A percentile compares a stretch with the other conserved stretches of the same genome.
Evolutionary conservation across 1,284 basidiomycete genomes (phyloP).

Genomic region (Grifola frondosa): DNA sequence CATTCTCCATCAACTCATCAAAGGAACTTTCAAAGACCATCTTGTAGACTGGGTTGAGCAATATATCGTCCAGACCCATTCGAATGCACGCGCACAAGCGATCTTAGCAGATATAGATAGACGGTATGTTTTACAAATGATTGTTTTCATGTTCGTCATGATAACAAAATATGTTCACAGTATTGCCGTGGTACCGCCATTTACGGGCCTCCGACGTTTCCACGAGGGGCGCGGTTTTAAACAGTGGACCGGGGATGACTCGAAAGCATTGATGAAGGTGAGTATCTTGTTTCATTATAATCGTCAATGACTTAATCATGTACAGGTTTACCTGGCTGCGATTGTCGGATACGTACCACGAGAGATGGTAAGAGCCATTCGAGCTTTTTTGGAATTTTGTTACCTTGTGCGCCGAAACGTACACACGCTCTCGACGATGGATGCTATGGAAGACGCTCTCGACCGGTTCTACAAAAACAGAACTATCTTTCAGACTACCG

Average conservation of each 20-base stretch:
- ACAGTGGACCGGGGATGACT: constrained; percentile 23
- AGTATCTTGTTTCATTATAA: background rate
- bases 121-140: constrained; percentile 8
- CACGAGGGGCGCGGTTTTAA: constrained; percentile 11
- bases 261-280: constrained; percentile 25
- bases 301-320: background rate
- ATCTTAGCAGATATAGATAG: constrained; percentile 22
- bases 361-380: constrained; percentile 13
- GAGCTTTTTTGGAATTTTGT: constrained; percentile 22
- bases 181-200: constrained; percentile 4
- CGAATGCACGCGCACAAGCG: constrained; percentile 1
- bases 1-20: constrained; percentile 29
- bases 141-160: too few relatives aligned
- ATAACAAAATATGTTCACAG: background rate
- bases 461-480: constrained; percentile 31
- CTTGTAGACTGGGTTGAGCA: constrained; percentile 22
- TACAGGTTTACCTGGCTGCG: constrained; percentile 18
- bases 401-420: constrained; percentile 16
- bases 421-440: background rate
- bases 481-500: constrained; percentile 29
- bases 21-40: constrained; percentile 31
- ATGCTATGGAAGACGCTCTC: constrained; percentile 1
- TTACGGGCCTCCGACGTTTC: constrained; percentile 9
- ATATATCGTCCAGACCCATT: constrained; percentile 12
- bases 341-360: constrained; percentile 17